Evolutionary conservation across 495 filamentous ascomycete genomes (phyloP).

Genomic region (Daldinia childiae): DNA sequence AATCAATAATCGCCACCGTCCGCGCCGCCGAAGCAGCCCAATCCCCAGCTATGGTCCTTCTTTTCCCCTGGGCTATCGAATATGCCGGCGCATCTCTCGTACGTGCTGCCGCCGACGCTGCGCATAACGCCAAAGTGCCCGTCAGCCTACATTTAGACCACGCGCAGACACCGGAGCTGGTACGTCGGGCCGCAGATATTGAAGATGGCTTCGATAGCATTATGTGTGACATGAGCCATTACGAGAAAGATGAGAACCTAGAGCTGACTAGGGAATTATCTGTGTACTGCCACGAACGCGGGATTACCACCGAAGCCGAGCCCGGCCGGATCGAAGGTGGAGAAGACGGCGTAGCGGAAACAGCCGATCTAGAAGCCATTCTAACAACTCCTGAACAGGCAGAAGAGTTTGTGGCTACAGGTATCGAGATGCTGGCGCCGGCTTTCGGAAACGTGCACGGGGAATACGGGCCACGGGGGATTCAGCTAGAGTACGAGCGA

Average conservation of each 20-base stretch:
- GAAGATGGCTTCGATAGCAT: conserved; percentile 77
- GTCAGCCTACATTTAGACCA: conserved; percentile 82
- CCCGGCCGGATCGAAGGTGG: conserved; percentile 85
- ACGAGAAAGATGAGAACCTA: conserved; percentile 85
- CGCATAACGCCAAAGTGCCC: conserved; percentile 71
- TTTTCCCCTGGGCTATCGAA: conserved; percentile 86
- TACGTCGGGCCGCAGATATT: conserved; percentile 70
- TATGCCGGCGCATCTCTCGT: conserved; percentile 70
- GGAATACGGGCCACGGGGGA: conserved; percentile 78
- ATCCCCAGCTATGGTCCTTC: conserved; percentile 81
- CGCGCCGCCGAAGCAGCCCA: conserved; percentile 77
- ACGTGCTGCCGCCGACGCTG: conserved; percentile 70
- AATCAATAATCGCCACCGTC: conserved; percentile 81
- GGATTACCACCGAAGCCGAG: conserved; percentile 83
- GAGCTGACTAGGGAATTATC: conserved; percentile 74
- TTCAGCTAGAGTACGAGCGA: conserved; percentile 77
- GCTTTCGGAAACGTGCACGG: conserved; percentile 91
- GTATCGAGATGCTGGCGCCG: conserved; percentile 84
- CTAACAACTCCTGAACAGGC: conserved; percentile 83
- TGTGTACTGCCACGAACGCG: conserved; percentile 74
- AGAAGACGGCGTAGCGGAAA: conserved; percentile 84
- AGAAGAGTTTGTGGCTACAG: conserved; percentile 77
- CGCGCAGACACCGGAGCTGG: conserved; percentile 75
- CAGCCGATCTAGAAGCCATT: conserved; percentile 74
- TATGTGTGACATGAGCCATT: conserved; percentile 86